Percentiles rank a stretch among this genome's conserved stretches.
Conservation (phyloP, 1,139 yeast genomes). For the Keqinozyma sinolaborantium region DNA sequence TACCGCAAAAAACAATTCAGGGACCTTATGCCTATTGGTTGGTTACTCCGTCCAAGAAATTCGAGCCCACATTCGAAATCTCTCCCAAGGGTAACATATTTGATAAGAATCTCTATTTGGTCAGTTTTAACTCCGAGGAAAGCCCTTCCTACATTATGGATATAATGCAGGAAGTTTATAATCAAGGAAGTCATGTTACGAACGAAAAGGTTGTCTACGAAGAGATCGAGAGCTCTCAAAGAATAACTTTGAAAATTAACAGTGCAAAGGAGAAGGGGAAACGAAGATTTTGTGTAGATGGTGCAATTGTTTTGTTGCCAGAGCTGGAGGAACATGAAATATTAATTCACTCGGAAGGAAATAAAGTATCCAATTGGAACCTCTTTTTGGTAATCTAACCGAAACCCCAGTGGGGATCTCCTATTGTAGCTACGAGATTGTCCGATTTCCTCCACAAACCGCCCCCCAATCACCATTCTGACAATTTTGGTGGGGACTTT, state of each 20-base stretch:
- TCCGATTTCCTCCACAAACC: too few relatives aligned
- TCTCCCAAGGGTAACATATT: slow-evolving; percentile 66
- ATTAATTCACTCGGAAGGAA: not conserved
- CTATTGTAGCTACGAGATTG: too few relatives aligned
- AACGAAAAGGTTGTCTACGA: slow-evolving; percentile 44
- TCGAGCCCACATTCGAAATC: slow-evolving; percentile 68
- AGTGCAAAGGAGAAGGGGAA: slow-evolving; percentile 15
- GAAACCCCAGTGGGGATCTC: too few relatives aligned
- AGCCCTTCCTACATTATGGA: slow-evolving; percentile 40
- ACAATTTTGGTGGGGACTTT: too few relatives aligned
- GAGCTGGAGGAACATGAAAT: slow-evolving; percentile 5
- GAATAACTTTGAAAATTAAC: slow-evolving; percentile 21
- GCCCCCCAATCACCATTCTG: too few relatives aligned
- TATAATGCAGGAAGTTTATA: slow-evolving; percentile 58
- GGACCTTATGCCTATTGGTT: slow-evolving; percentile 67
- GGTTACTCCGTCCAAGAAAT: slow-evolving; percentile 55
- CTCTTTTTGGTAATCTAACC: not conserved
- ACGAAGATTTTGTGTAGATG: slow-evolving; percentile 55
- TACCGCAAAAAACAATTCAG: slow-evolving; percentile 8
- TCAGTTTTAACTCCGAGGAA: slow-evolving; percentile 47
- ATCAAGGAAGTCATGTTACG: slow-evolving; percentile 38
- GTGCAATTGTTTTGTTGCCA: slow-evolving; percentile 35
- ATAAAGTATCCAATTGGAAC: not conserved
- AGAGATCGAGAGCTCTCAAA: slow-evolving; percentile 21
- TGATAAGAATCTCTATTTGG: slow-evolving; percentile 47